Evolutionary conservation across 768 basidiomycete species (phyloP).

Genomic region (Russula foetens): DNA sequence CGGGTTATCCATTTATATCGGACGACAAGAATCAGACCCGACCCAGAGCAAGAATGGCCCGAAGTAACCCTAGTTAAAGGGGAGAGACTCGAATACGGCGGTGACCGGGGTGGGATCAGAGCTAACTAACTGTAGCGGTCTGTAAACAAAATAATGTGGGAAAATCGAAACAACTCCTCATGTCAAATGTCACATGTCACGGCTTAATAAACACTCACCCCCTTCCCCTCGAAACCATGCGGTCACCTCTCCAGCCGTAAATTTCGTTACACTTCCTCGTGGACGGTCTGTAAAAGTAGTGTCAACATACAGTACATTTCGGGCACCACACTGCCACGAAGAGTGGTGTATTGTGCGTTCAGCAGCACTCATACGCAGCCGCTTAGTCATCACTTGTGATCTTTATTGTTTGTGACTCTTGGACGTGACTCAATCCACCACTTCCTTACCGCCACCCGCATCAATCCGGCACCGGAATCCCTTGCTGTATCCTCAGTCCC

Average conservation of each 20-base stretch:
- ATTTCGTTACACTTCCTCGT: neutral
- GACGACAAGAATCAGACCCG: constrained; percentile 12
- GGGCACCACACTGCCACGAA: neutral
- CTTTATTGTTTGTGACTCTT: constrained; percentile 5
- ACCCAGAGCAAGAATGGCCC: constrained; percentile 10
- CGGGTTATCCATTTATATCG: constrained; percentile 51
- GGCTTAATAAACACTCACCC: constrained; percentile 16
- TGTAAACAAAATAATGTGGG: constrained; percentile 20
- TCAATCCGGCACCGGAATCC: neutral
- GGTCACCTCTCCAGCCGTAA: neutral
- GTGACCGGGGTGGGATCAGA: constrained; percentile 12
- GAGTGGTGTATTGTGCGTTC: no score
- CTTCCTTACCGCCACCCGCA: neutral
- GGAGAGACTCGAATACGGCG: constrained; percentile 11
- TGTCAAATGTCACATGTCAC: constrained; percentile 15
- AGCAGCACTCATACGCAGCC: no score
- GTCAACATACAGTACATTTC: neutral
- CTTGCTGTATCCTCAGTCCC: neutral
- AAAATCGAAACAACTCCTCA: constrained; percentile 1
- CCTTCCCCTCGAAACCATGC: neutral
- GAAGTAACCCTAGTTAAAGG: constrained; percentile 11
- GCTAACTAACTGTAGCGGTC: neutral
- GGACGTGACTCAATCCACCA: constrained; percentile 1
- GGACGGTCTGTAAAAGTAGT: no score
- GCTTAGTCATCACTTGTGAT: constrained; percentile 4